Conservation (phyloP, 164 flowering plant genomes). For the Sedum album region DNA sequence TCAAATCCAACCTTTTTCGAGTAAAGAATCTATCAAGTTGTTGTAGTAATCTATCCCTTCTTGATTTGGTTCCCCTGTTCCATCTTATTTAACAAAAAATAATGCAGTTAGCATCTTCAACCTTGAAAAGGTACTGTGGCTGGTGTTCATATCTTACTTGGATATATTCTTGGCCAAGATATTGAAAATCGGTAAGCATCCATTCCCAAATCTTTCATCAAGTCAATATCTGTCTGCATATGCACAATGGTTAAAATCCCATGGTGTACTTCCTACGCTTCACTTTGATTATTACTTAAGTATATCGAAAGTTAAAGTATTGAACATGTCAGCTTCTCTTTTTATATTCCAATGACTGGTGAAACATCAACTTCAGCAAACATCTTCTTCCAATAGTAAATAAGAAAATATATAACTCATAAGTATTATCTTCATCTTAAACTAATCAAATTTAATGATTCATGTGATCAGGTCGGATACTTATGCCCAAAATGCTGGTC, state of each 20-base stretch:
- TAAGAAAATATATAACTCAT: not conserved
- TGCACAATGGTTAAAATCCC: not conserved
- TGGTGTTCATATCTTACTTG: constrained; percentile 37
- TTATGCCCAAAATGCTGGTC: not conserved
- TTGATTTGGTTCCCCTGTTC: constrained; percentile 66
- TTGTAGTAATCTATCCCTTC: constrained; percentile 77
- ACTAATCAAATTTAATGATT: not conserved
- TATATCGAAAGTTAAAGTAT: not conserved
- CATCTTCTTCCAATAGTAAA: constrained; percentile 2
- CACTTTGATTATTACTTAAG: not conserved
- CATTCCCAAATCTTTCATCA: constrained; percentile 82
- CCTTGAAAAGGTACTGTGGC: not conserved
- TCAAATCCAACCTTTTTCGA: constrained; percentile 47
- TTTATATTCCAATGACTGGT: not conserved
- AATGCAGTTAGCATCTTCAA: not conserved
- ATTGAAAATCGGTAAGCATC: constrained; percentile 91
- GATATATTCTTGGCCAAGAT: constrained; percentile 87
- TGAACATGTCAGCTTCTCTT: not conserved
- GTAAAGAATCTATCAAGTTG: constrained; percentile 64
- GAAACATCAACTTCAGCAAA: constrained; percentile 13
- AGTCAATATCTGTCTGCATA: constrained; percentile 59
- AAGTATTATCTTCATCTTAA: not conserved
- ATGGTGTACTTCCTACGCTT: not conserved
- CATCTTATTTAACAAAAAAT: constrained; percentile 33
- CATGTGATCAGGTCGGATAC: not conserved